phyloP scores from a whole-genome alignment of 2,329 filamentous ascomycete genomes.

The Colletotrichum eremochloae region DNA sequence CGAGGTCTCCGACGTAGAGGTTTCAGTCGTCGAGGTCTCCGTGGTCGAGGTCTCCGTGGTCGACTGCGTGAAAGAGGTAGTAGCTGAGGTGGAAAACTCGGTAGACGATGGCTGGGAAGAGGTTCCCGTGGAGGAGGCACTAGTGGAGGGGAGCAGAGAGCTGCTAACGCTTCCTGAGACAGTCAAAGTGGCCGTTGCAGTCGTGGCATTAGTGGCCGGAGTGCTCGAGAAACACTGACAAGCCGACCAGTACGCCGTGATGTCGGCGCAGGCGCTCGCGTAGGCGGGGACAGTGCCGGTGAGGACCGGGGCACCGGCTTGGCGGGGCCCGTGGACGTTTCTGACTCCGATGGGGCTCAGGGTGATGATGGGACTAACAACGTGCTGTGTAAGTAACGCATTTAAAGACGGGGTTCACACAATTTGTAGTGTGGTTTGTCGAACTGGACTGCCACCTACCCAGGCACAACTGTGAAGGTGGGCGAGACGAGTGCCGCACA shows the following conservation, averaged over 20 bases:
- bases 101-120: not conserved
- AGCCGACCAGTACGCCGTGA: not conserved
- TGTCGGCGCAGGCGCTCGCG: not conserved
- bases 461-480: not conserved
- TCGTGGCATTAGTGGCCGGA: not conserved
- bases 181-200: not conserved
- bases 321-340: not conserved
- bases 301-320: not conserved
- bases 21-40: not conserved
- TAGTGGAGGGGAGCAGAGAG: not conserved
- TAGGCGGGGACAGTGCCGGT: not conserved
- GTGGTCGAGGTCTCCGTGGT: not conserved
- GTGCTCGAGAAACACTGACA: not conserved
- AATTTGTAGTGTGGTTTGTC: too few relatives aligned
- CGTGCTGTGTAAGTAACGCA: too few relatives aligned
- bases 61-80: not conserved
- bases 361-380: not conserved
- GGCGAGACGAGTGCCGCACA: not conserved
- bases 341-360: not conserved
- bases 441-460: not conserved
- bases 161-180: not conserved
- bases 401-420: too few relatives aligned
- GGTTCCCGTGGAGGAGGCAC: not conserved
- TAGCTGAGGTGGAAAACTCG: not conserved
- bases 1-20: not conserved